Conservation (phyloP, 2,329 filamentous ascomycete genomes). For the Penicillium sp. region DNA sequence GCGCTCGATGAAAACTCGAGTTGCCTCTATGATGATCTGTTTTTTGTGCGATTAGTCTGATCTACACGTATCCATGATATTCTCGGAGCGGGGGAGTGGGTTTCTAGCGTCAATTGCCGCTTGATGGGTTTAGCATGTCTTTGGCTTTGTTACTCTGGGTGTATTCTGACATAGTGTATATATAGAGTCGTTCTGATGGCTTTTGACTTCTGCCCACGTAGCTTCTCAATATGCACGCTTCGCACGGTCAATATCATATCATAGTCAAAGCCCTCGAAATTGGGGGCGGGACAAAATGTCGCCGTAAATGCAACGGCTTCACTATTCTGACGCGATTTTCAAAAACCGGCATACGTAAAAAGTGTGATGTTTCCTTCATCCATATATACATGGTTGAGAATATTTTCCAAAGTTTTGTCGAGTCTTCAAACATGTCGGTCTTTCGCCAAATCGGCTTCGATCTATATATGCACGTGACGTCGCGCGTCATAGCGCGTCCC, state of each 20-base stretch:
- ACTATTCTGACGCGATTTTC: not conserved
- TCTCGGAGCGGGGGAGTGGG: constrained; percentile 25
- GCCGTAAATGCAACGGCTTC: not conserved
- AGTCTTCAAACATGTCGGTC: not conserved
- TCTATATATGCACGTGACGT: constrained; percentile 24
- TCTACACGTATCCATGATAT: constrained; percentile 28
- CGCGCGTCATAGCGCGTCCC: constrained; percentile 25
- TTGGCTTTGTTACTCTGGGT: constrained; percentile 26
- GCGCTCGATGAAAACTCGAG: not conserved
- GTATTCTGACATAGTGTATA: constrained; percentile 30
- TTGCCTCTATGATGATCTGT: constrained; percentile 24
- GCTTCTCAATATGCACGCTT: not conserved
- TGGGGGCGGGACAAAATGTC: too few relatives aligned
- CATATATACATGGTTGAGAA: not conserved
- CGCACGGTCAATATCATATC: not conserved
- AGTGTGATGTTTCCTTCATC: not conserved
- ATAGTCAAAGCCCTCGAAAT: not conserved
- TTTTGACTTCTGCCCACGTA: not conserved
- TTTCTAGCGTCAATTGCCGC: constrained; percentile 15
- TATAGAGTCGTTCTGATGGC: constrained; percentile 21
- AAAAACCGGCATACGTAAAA: not conserved
- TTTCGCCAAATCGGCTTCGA: not conserved
- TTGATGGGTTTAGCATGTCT: constrained; percentile 17
- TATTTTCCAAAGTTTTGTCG: not conserved
- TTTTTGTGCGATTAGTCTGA: constrained; percentile 24